These are phyloP conservation scores for Neonothopanus nambi DNA, from an alignment of 1,284 basidiomycete species.

Conservation along the genomic window DNA sequence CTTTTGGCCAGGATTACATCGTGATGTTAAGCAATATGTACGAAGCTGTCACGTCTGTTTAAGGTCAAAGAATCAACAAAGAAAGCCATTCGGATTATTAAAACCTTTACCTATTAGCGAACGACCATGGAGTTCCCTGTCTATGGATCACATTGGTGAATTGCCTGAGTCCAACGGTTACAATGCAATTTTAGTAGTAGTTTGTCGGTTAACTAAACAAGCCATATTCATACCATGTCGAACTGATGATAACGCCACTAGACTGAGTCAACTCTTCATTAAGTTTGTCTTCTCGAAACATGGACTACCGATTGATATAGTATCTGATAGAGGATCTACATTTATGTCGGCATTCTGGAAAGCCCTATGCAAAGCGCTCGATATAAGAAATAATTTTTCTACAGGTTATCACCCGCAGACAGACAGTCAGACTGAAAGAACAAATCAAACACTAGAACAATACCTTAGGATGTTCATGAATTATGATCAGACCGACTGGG, in stretches of 20 bases:
- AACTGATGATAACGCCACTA: neutral
- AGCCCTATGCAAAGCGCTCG: too few relatives aligned
- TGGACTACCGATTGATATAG: too few relatives aligned
- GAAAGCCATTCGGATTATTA: conserved; percentile 4
- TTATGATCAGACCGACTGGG: conserved; percentile 22
- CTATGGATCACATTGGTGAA: conserved; percentile 22
- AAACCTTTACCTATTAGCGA: conserved; percentile 7
- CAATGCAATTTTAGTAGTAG: conserved; percentile 29
- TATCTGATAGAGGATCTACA: too few relatives aligned
- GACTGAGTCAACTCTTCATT: neutral
- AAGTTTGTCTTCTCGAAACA: neutral
- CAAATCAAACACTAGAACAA: too few relatives aligned
- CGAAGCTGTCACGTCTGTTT: neutral
- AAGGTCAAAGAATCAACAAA: neutral
- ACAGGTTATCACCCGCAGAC: too few relatives aligned
- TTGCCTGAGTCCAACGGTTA: conserved; percentile 30
- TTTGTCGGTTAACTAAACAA: too few relatives aligned
- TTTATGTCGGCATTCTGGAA: too few relatives aligned
- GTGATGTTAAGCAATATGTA: conserved; percentile 19
- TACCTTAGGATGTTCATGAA: conserved; percentile 16
- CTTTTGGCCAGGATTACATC: conserved; percentile 22
- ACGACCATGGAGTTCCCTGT: conserved; percentile 7
- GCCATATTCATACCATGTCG: neutral
- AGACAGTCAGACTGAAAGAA: too few relatives aligned
- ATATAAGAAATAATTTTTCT: too few relatives aligned